These are phyloP conservation scores for Coemansia sp. DNA, from an alignment of 192 early-diverging fungal genomes.

Conservation along the genomic window DNA sequence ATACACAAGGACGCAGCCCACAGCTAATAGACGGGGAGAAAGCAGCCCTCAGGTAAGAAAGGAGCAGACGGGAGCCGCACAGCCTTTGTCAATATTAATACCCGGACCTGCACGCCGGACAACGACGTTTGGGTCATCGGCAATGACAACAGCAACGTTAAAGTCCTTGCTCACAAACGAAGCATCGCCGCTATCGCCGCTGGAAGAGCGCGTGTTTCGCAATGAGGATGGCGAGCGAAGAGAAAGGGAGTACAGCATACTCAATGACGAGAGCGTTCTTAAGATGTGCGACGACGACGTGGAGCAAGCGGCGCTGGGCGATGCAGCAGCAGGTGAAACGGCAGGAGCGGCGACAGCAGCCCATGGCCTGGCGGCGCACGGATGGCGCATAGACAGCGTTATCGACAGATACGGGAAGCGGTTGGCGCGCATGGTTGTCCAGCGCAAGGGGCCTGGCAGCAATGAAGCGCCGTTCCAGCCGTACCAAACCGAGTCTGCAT, in stretches of 20 bases:
- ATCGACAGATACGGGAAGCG: slow-evolving; percentile 41
- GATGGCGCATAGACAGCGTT: slow-evolving; percentile 43
- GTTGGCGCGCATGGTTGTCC: slow-evolving; percentile 39
- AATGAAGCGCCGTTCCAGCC: slow-evolving; percentile 1
- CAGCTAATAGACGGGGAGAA: not conserved
- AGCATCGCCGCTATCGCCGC: slow-evolving; percentile 36
- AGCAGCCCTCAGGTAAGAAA: not conserved
- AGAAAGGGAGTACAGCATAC: slow-evolving; percentile 21
- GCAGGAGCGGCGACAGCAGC: not conserved
- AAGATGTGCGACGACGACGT: slow-evolving; percentile 33
- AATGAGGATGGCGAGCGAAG: not conserved
- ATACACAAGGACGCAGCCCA: not conserved
- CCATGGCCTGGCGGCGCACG: slow-evolving; percentile 10
- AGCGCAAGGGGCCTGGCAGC: slow-evolving; percentile 21
- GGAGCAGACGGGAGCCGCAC: not conserved
- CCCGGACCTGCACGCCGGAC: not conserved
- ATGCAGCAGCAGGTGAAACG: not conserved
- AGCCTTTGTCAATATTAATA: not conserved
- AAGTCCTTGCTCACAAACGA: slow-evolving; percentile 25
- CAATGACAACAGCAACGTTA: slow-evolving; percentile 21
- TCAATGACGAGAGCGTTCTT: slow-evolving; percentile 38
- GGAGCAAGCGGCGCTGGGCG: slow-evolving; percentile 4
- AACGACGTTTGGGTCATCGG: slow-evolving; percentile 2
- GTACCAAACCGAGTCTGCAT: not conserved
- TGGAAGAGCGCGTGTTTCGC: slow-evolving; percentile 45